Evolutionary conservation across 2,329 filamentous ascomycete species (phyloP).

Genomic region (Alternaria novae-zelandiae): DNA sequence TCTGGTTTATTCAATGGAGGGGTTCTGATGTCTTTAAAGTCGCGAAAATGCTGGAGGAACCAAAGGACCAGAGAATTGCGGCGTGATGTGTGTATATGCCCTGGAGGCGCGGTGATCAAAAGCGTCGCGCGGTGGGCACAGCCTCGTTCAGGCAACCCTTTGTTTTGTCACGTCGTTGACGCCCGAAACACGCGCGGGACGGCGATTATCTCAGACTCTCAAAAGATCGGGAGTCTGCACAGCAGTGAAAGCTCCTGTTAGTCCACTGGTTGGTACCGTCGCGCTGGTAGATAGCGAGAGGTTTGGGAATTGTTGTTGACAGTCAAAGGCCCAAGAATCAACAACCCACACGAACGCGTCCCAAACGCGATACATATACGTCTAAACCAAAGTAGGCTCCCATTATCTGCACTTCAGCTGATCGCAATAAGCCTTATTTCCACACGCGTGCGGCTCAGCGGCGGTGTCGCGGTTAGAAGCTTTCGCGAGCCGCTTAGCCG

Average conservation of each 20-base stretch:
- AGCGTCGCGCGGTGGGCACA: constrained; percentile 1
- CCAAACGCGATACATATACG: background rate
- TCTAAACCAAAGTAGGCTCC: background rate
- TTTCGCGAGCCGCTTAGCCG: constrained; percentile 7
- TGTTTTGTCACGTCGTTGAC: background rate
- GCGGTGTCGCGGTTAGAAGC: background rate
- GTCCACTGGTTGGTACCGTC: background rate
- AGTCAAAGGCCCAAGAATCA: background rate
- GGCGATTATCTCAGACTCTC: background rate
- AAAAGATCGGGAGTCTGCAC: background rate
- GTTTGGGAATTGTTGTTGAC: background rate
- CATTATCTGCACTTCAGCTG: constrained; percentile 8
- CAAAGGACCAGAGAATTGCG: background rate
- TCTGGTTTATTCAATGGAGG: background rate
- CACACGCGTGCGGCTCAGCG: constrained; percentile 7
- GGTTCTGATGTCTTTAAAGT: background rate
- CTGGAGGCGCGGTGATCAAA: background rate
- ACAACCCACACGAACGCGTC: background rate
- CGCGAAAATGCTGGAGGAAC: background rate
- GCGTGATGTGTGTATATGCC: background rate
- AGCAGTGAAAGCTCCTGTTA: background rate
- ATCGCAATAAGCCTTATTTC: constrained; percentile 11
- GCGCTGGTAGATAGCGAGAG: background rate
- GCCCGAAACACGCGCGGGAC: background rate
- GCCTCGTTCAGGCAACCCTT: constrained; percentile 14